Evolutionary conservation across 2,329 filamentous ascomycete species (phyloP).

Genomic region (Fusarium burgessii): DNA sequence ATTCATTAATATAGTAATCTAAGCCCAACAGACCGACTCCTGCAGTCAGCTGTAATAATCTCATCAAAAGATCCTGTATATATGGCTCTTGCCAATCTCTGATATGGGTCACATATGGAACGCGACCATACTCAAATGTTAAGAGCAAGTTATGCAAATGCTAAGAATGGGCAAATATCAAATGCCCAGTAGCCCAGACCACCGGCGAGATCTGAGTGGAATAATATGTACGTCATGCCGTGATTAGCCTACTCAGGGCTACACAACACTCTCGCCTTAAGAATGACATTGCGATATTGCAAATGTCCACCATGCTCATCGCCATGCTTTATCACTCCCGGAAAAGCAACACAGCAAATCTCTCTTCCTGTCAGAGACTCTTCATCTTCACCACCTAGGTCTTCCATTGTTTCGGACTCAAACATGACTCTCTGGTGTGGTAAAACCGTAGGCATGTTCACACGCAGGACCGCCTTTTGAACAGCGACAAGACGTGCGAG

Average conservation of each 20-base stretch:
- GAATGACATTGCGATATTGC: conserved; percentile 72
- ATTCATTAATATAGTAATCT: conserved; percentile 20
- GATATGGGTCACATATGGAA: neutral
- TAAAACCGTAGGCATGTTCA: conserved; percentile 66
- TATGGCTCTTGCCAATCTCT: neutral
- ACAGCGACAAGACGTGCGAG: conserved; percentile 67
- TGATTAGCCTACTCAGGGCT: conserved; percentile 53
- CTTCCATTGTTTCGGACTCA: conserved; percentile 72
- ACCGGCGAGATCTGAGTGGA: neutral
- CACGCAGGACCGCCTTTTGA: conserved; percentile 69
- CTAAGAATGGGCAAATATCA: neutral
- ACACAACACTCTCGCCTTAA: conserved; percentile 75
- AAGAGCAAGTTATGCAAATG: neutral
- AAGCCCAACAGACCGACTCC: neutral
- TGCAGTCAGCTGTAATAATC: neutral
- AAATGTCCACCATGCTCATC: conserved; percentile 73
- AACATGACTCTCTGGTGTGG: conserved; percentile 68
- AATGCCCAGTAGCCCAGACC: neutral
- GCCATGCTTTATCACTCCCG: conserved; percentile 72
- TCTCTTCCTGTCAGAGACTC: conserved; percentile 64
- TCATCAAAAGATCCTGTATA: neutral
- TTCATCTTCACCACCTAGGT: conserved; percentile 72
- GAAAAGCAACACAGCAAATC: conserved; percentile 73
- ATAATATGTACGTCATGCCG: neutral
- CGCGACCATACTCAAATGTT: neutral